These are phyloP conservation scores for Candida peoriensis DNA, from an alignment of 805 yeast species.

Conservation along the genomic window DNA sequence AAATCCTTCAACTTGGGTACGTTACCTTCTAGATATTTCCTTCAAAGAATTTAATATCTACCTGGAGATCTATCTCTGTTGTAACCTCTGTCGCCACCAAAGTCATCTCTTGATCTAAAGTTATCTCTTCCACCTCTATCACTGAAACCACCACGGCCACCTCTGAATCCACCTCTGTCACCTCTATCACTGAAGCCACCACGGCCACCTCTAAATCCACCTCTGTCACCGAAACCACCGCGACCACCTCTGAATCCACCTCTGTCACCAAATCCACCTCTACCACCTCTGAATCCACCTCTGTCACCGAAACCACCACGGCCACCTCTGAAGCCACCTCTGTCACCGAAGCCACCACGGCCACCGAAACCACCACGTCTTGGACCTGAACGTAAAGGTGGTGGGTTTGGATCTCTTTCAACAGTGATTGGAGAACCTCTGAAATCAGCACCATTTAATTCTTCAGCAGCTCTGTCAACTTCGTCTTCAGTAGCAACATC, in stretches of 20 bases:
- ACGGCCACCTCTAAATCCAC: conserved; percentile 36
- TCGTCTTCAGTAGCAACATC: conserved; percentile 62
- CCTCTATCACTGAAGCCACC: conserved; percentile 25
- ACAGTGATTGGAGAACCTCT: conserved; percentile 66
- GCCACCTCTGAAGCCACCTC: conserved; percentile 35
- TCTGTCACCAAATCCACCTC: conserved; percentile 42
- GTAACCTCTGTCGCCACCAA: conserved; percentile 36
- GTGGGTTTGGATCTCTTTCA: conserved; percentile 67
- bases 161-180: conserved; percentile 33
- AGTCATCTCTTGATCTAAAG: conserved; percentile 33
- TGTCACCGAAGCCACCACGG: conserved; percentile 33
- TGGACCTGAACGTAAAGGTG: conserved; percentile 43
- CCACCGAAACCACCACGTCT: conserved; percentile 36
- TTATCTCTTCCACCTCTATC: conserved; percentile 33
- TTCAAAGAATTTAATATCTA: conserved; percentile 44
- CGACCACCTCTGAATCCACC: conserved; percentile 41
- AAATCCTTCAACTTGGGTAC: too few species aligned
- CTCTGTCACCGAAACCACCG: conserved; percentile 26
- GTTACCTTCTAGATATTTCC: too few species aligned
- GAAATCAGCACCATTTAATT: conserved; percentile 65
- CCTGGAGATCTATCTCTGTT: conserved; percentile 75
- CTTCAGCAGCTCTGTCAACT: conserved; percentile 66
- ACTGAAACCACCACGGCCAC: conserved; percentile 45
- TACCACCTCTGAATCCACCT: conserved; percentile 41
- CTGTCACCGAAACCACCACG: conserved; percentile 37